Evolutionary conservation across 1,139 yeast genomes (phyloP).

Genomic region (Geotrichum cucujoidarum): DNA sequence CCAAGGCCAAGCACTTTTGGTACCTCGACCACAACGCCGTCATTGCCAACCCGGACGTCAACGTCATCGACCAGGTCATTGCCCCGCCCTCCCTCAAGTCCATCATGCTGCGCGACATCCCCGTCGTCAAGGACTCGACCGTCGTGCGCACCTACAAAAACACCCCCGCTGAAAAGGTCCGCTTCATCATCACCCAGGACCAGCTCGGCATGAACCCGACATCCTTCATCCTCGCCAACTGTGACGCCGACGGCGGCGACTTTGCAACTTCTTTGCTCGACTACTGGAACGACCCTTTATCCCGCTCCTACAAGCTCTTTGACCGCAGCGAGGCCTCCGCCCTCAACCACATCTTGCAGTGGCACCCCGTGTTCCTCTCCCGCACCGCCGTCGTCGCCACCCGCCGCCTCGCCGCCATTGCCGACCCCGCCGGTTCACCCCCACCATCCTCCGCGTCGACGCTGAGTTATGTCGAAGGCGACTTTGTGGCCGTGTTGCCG

Average conservation of each 20-base stretch:
- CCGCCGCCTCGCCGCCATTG: constrained; percentile 46
- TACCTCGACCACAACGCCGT: constrained; percentile 61
- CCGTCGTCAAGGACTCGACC: constrained; percentile 64
- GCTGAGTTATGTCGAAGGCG: not conserved
- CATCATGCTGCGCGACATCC: constrained; percentile 59
- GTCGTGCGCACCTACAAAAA: constrained; percentile 68
- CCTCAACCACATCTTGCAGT: constrained; percentile 76
- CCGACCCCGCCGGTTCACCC: not conserved
- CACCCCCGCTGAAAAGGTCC: constrained; percentile 48
- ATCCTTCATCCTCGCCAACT: constrained; percentile 67
- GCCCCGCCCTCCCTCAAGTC: constrained; percentile 49
- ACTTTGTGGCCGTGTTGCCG: constrained; percentile 1
- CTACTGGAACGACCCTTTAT: constrained; percentile 67
- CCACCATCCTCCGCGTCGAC: not conserved
- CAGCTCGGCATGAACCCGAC: constrained; percentile 56
- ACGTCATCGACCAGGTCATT: constrained; percentile 54
- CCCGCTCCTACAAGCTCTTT: constrained; percentile 60
- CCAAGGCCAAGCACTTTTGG: constrained; percentile 80
- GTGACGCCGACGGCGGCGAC: constrained; percentile 32
- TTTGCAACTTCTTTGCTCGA: constrained; percentile 66
- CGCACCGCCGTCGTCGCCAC: constrained; percentile 69
- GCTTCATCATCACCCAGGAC: constrained; percentile 63
- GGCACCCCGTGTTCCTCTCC: constrained; percentile 82
- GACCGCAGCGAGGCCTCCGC: constrained; percentile 54
- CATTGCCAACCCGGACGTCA: constrained; percentile 59